Base-by-base conservation (phyloP, 306 rosid genomes). In the Trifolium repens region DNA sequence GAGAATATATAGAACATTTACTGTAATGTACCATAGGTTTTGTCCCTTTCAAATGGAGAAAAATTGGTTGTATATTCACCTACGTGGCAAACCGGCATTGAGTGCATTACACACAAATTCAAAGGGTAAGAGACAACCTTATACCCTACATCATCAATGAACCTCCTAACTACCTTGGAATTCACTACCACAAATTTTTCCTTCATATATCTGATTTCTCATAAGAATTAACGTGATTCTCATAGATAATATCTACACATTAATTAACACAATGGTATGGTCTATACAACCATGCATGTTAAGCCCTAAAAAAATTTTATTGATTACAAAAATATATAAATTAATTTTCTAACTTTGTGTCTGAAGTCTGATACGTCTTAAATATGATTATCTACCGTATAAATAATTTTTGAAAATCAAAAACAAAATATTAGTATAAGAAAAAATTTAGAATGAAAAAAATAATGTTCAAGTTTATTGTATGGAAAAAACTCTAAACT, bases 51-150 rank as follows among this genome's bases (percentile, higher is more conserved):
- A 80, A 1, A 0, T 30, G 34, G 34, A 63, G 47, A 63, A 14
- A 73, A 74, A 34, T 26, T 34, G 44, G 53, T 26, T 58, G 32
- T 19, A 40, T 67, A 67, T 61, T 24, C 40, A 9, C 55, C 26
- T 43, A 79, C 84, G 86, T 79, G 77, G 81, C 85, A 73, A 73
- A 67, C 55, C 40, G 22, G 40, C 71, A 74, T 77, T 83, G 68
- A 39, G 4, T 67, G 75, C 74, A 66, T 67, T 69, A 66, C 68
- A 52, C 73, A 49, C 15, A 66, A 79, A 12, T 62, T 61, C 52
- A 49, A 79, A 65, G 37, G 55, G 47, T 46, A 69, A 78, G 58
- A 27, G 66, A 68, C 58, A 68, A 46, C 72, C 14, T 14, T 61
- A 8, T 47, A 71, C 75, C 83, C 83, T 78, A 74, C 86, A 58